phyloP scores from a whole-genome alignment of 495 filamentous ascomycete genomes.

The Xylaria telfairii region DNA sequence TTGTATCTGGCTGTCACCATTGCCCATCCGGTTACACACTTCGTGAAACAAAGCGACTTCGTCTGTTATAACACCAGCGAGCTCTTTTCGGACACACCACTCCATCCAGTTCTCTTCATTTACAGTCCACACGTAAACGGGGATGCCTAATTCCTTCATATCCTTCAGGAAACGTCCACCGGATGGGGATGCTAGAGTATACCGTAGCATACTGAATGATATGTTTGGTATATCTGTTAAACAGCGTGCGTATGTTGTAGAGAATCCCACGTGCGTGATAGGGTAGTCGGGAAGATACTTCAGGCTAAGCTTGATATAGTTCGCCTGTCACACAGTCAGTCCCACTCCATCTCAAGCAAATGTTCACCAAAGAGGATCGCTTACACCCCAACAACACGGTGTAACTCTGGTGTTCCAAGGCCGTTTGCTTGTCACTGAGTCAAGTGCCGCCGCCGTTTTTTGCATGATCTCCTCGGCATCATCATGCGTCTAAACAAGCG shows the following conservation, averaged over 20 bases:
- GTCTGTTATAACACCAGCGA: conserved; percentile 64
- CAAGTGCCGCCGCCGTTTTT: conserved; percentile 66
- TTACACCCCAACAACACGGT: conserved; percentile 80
- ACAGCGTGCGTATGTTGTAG: conserved; percentile 68
- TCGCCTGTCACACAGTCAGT: conserved; percentile 45
- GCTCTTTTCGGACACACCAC: conserved; percentile 61
- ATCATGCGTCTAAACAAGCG: conserved; percentile 59
- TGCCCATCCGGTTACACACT: conserved; percentile 42
- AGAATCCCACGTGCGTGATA: conserved; percentile 75
- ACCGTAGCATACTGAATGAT: conserved; percentile 76
- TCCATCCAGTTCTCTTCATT: conserved; percentile 77
- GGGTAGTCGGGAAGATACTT: conserved; percentile 70
- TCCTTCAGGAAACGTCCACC: conserved; percentile 70
- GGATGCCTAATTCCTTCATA: conserved; percentile 56
- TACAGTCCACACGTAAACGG: conserved; percentile 83
- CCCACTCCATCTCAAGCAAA: neutral
- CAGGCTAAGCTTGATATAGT: conserved; percentile 65
- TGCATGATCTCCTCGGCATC: conserved; percentile 72
- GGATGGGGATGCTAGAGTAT: conserved; percentile 65
- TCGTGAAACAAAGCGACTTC: conserved; percentile 53
- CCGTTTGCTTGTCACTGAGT: conserved; percentile 52
- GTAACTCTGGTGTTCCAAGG: conserved; percentile 76
- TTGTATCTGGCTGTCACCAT: neutral
- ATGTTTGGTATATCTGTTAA: conserved; percentile 69
- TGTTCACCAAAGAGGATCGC: conserved; percentile 24